Conservation (phyloP, 441 rosid genomes). For the Hura crepitans region DNA sequence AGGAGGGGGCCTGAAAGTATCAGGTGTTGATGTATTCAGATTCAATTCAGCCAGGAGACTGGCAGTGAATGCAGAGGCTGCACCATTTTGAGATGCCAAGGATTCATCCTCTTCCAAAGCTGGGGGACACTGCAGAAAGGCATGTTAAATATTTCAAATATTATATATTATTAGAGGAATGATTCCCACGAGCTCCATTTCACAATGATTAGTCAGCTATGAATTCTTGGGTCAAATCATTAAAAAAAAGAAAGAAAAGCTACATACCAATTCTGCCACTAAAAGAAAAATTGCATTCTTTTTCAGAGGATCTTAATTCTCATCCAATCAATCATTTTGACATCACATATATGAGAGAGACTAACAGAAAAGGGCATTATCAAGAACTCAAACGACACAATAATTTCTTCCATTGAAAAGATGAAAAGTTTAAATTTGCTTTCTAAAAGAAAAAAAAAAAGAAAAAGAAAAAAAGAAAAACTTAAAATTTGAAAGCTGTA, state of each 20-base stretch:
- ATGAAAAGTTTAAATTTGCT: neutral
- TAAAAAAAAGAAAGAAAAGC: no score
- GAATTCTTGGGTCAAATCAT: constrained; percentile 2
- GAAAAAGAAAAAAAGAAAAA: neutral
- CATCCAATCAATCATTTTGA: no score
- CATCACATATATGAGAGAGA: neutral
- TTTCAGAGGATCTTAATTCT: neutral
- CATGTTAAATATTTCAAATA: constrained; percentile 19
- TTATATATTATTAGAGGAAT: constrained; percentile 12
- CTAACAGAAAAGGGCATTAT: neutral
- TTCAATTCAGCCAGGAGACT: constrained; percentile 59
- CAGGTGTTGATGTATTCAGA: constrained; percentile 68
- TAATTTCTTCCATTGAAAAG: neutral
- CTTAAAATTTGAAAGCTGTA: neutral
- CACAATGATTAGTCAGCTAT: neutral
- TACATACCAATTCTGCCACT: neutral
- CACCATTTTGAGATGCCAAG: constrained; percentile 48
- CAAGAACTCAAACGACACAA: neutral
- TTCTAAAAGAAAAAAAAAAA: neutral
- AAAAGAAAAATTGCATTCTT: neutral
- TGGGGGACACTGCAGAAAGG: constrained; percentile 57
- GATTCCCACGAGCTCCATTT: constrained; percentile 1
- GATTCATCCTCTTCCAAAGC: constrained; percentile 62
- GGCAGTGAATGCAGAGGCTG: constrained; percentile 51
- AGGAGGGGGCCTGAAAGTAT: constrained; percentile 73